A percentile compares a stretch with the other conserved stretches of the same genome.
phyloP scores from a whole-genome alignment of 495 filamentous ascomycete species.

The Aspergillus kassunensis region DNA sequence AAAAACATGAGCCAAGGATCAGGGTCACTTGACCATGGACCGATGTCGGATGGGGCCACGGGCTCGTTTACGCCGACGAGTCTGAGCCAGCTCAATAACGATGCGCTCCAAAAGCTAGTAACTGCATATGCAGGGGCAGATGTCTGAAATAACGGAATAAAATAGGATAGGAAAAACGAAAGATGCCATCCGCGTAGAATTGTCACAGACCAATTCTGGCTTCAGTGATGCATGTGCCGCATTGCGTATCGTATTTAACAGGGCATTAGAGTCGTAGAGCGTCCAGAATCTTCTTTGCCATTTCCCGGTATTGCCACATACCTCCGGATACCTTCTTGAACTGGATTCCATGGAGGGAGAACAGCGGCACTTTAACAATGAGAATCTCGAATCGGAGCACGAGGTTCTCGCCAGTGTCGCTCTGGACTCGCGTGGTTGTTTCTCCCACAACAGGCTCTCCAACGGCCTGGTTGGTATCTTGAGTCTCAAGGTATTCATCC shows the following conservation, averaged over 20 bases:
- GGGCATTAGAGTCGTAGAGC: constrained; percentile 68
- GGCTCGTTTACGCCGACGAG: no score
- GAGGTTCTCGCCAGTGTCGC: constrained; percentile 74
- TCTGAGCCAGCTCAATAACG: constrained; percentile 26
- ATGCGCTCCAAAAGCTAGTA: constrained; percentile 21
- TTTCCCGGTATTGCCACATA: constrained; percentile 97
- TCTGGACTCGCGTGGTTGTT: constrained; percentile 82
- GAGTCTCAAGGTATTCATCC: constrained; percentile 58
- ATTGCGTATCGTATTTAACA: neutral
- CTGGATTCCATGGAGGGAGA: constrained; percentile 91
- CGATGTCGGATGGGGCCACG: no score
- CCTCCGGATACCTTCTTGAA: constrained; percentile 96
- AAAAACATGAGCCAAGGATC: constrained; percentile 6
- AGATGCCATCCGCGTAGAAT: constrained; percentile 29
- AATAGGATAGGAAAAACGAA: constrained; percentile 12
- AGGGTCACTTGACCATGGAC: constrained; percentile 9
- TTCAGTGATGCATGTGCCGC: constrained; percentile 11
- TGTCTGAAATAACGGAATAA: constrained; percentile 16
- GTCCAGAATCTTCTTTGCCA: constrained; percentile 91
- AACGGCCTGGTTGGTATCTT: constrained; percentile 34
- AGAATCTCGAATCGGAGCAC: constrained; percentile 91
- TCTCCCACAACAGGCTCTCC: constrained; percentile 62
- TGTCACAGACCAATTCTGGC: constrained; percentile 23
- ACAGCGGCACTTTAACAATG: constrained; percentile 94
- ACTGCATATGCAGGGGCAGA: constrained; percentile 9